Conservation (phyloP, 1,139 yeast species). For the Meyerozyma smithsonii region DNA sequence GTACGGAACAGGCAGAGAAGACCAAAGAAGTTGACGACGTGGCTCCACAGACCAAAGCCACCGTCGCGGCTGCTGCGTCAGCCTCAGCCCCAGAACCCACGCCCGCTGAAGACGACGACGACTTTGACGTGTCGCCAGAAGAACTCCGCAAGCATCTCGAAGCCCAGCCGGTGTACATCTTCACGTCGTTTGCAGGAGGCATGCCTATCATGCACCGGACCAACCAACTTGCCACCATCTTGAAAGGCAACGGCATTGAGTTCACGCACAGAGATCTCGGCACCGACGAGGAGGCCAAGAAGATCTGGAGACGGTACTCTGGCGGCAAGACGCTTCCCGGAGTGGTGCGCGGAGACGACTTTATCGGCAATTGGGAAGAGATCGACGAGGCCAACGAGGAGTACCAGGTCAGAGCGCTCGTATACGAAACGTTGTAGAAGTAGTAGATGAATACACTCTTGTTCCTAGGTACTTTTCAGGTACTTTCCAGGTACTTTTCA, state of each 20-base stretch:
- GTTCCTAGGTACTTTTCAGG: too few species aligned
- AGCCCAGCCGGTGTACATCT: slow-evolving; percentile 64
- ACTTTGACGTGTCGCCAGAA: slow-evolving; percentile 39
- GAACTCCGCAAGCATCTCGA: slow-evolving; percentile 43
- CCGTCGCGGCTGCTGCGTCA: too few species aligned
- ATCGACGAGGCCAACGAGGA: slow-evolving; percentile 85
- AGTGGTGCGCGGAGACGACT: slow-evolving; percentile 87
- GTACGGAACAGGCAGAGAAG: slow-evolving; percentile 2
- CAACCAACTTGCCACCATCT: slow-evolving; percentile 68
- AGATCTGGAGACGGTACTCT: slow-evolving; percentile 78
- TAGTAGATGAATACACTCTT: too few species aligned
- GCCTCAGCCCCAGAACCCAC: slow-evolving; percentile 6
- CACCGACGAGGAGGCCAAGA: slow-evolving; percentile 81
- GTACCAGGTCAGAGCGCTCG: slow-evolving; percentile 56
- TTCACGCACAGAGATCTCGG: slow-evolving; percentile 78
- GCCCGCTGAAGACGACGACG: slow-evolving; percentile 15
- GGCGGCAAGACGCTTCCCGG: slow-evolving; percentile 81
- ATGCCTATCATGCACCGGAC: slow-evolving; percentile 81
- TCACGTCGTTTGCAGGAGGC: slow-evolving; percentile 88
- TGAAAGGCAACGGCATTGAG: slow-evolving; percentile 67
- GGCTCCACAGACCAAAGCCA: too few species aligned
- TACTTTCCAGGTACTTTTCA: too few species aligned
- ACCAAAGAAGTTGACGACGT: slow-evolving; percentile 1
- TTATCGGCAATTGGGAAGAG: slow-evolving; percentile 78
- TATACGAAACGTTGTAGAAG: slow-evolving; percentile 43